Base-by-base conservation (phyloP, 2,329 filamentous ascomycete genomes). In the Oidium heveae region DNA sequence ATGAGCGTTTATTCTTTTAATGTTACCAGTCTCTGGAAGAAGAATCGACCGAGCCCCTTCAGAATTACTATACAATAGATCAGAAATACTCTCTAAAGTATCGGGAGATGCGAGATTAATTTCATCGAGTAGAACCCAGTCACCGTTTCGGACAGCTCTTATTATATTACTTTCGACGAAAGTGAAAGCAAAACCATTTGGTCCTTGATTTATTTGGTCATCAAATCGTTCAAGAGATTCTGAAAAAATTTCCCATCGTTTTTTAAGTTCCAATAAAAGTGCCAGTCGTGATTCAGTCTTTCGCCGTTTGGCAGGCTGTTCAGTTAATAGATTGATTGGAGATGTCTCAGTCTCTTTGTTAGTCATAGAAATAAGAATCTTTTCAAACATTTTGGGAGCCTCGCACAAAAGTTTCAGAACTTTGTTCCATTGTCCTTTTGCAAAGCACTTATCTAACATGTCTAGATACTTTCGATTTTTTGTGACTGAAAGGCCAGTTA, bases 101-200 rank as follows among this genome's bases (percentile, higher is more conserved):
- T 98, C 93, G 0, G 91, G 82, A 0, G 89, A 89, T 6, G 91
- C 91, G 58, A 99, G 70, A 65, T 98, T 99, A 63, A 99, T 94
- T 67, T 99, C 91, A 64, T 99, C 91, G 28, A 96, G 74, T 18
- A 99, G 74, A 32, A 98, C 84, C 91, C 91, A 99, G 66, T 95
- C 87, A 8, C 91, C 91, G 63, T 95, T 94, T 43, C 89, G 77
- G 24, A 89, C 80, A n/a, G 93, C 91, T 68, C 93, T 93, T 56
- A 98, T 83, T 58, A 99, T 84, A 62, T 93, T 94, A 58, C 91
- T 89, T 67, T 98, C 91, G 0, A 96, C 77, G 64, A 98, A 98
- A 0, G 86, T 86, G 67, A 99, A 98, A 0, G 89, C 86, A 66
- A 96, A 94, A 1, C 74, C 76, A 61, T 86, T 76, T 39, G 79